Base-by-base conservation (phyloP, 805 yeast genomes). In the Metschnikowia vanudenii region DNA sequence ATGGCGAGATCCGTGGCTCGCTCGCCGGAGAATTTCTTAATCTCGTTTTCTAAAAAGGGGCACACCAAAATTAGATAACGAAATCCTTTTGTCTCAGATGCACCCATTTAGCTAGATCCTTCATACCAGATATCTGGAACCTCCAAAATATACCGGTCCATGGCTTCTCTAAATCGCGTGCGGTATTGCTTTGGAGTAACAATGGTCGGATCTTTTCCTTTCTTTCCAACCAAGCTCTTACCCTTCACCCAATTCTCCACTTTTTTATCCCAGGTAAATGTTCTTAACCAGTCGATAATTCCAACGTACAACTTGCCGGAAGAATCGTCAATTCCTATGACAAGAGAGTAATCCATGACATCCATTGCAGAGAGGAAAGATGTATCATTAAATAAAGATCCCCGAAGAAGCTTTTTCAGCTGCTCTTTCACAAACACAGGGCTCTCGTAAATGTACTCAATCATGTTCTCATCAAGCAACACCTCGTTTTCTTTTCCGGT, bases 241-340 rank as follows among this genome's bases (percentile, higher is more conserved):
- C 96, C 99, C 63, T 94, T 94, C 31, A 94, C 99, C 99, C 99
- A 94, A 63, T 96, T 90, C 63, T 94, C 99, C 22, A 94, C 80
- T 65, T 91, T 94, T 66, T 94, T 94, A 60, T 94, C 99, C 99
- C 99, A 94, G 0, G 99, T 94, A 59, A 92, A 94, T 0, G 99
- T 90, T 49, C 99, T 69, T 37, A 94, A 82, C 73, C 95, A 94
- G 64, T 94, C 88, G 50, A 94, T 91, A 34, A 94, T 91, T 3
- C 99, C 99, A 12, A 91, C 96, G 16, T 90, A 89, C 31, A 94
- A 72, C 45, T 84, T 84, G 42, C 78, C 76, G 18, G 79, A 76
- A 11, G 70, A 62, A 38, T 72, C 75, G 61, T 94, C 96, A 34
- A 94, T 88, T 0, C 98, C 99, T 49, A 94, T 84, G 9, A 94